Conservation (phyloP, 352 stramenopile genomes). For the Globisporangium paddicum region DNA sequence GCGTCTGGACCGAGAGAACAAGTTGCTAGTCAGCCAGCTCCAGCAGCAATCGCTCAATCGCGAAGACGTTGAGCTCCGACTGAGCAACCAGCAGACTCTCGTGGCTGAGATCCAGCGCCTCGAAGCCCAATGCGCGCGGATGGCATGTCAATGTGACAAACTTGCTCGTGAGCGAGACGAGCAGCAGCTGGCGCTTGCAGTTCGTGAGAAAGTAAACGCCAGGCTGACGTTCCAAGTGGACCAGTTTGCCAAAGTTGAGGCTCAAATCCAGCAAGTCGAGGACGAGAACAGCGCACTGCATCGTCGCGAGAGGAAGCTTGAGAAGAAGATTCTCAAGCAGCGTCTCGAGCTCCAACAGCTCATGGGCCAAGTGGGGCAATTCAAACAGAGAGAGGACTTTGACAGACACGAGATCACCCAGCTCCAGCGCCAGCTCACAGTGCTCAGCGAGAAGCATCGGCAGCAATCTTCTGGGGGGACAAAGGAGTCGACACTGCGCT, state of each 20-base stretch:
- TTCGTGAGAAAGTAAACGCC: slow-evolving; percentile 4
- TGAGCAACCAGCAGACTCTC: background rate
- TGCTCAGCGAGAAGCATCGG: slow-evolving; percentile 27
- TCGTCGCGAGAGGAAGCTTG: slow-evolving; percentile 11
- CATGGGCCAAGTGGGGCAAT: slow-evolving; percentile 6
- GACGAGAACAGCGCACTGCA: slow-evolving; percentile 12
- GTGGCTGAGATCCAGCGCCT: slow-evolving; percentile 4
- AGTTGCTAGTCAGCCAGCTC: background rate
- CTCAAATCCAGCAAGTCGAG: slow-evolving; percentile 14
- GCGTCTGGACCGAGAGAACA: background rate
- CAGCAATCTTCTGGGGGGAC: background rate
- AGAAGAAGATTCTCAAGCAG: slow-evolving; percentile 33
- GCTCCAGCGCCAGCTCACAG: slow-evolving; percentile 23
- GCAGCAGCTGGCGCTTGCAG: background rate
- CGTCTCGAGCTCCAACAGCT: slow-evolving; percentile 23
- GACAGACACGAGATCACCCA: slow-evolving; percentile 22
- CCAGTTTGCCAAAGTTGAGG: slow-evolving; percentile 15
- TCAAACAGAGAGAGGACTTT: slow-evolving; percentile 18
- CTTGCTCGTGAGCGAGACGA: slow-evolving; percentile 1
- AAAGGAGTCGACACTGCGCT: slow-evolving; percentile 1
- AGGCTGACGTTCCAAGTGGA: slow-evolving; percentile 16
- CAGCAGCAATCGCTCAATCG: slow-evolving; percentile 4
- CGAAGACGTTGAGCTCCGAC: slow-evolving; percentile 1
- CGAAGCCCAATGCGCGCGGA: background rate
- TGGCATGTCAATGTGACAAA: background rate